Evolutionary conservation across 768 basidiomycete genomes (phyloP).

Genomic region (Daedaleopsis sinensis): DNA sequence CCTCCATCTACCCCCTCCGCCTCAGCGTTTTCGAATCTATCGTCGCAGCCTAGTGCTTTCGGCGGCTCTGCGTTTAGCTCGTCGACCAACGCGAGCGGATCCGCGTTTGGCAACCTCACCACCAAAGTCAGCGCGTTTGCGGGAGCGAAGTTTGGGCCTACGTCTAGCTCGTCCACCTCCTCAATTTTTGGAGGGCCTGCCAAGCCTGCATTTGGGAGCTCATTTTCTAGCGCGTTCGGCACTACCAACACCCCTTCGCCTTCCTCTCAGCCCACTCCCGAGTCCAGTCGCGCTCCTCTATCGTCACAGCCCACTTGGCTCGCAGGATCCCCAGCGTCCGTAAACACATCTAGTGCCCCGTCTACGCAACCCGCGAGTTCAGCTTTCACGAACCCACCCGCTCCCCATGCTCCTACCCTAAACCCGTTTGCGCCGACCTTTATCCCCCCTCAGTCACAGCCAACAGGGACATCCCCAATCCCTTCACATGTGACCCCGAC

Average conservation of each 20-base stretch:
- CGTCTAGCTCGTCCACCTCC: constrained; percentile 7
- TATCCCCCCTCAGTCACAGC: background rate
- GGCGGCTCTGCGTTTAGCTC: constrained; percentile 26
- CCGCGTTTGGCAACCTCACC: constrained; percentile 19
- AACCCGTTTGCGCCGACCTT: background rate
- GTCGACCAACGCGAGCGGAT: constrained; percentile 19
- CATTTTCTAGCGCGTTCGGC: constrained; percentile 2
- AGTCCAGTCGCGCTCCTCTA: background rate
- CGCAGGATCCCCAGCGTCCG: background rate
- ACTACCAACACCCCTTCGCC: background rate
- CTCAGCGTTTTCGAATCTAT: constrained; percentile 5
- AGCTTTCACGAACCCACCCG: background rate
- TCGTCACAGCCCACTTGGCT: constrained; percentile 14
- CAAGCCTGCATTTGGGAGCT: constrained; percentile 12
- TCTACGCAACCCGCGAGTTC: constrained; percentile 2
- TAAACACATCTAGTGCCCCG: background rate
- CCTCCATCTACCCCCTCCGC: constrained; percentile 4
- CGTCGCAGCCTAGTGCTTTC: constrained; percentile 38
- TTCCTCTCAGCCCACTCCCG: background rate
- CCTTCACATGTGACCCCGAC: background rate
- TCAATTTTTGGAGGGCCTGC: constrained; percentile 1
- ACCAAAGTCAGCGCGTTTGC: constrained; percentile 9
- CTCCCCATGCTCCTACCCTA: background rate
- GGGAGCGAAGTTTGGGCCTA: constrained; percentile 12
- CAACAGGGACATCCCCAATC: background rate